Evolutionary conservation across 495 filamentous ascomycete genomes (phyloP).

Genomic region (Penicillium longicatenatum): DNA sequence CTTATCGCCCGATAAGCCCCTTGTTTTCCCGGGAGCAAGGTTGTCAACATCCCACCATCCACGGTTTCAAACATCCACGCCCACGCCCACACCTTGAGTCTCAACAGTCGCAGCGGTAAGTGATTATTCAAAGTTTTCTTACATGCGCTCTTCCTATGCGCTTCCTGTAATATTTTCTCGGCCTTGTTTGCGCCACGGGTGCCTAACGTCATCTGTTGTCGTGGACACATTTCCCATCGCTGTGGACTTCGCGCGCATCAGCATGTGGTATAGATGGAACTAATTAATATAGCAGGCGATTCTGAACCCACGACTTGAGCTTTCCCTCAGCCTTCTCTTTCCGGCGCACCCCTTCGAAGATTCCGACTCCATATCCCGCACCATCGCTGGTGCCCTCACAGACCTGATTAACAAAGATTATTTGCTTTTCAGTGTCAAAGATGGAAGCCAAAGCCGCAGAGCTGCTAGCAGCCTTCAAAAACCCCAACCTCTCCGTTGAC

Average conservation of each 20-base stretch:
- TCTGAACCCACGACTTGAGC: neutral
- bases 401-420: conserved; percentile 15
- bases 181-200: neutral
- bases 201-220: neutral
- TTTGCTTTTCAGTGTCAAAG: conserved; percentile 15
- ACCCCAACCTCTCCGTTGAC: conserved; percentile 66
- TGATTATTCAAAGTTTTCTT: neutral
- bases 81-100: conserved; percentile 1
- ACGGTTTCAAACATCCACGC: conserved; percentile 17
- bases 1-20: conserved; percentile 40
- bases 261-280: neutral
- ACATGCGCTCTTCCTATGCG: neutral
- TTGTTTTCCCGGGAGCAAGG: conserved; percentile 25
- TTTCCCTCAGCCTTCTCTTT: neutral
- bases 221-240: neutral
- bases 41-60: conserved; percentile 31
- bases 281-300: neutral
- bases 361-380: conserved; percentile 12
- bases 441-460: conserved; percentile 54
- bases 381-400: conserved; percentile 13
- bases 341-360: neutral
- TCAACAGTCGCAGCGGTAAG: conserved; percentile 10
- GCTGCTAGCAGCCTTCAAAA: conserved; percentile 67
- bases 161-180: neutral
- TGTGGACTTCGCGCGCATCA: neutral